These are phyloP conservation scores for Geotrichum fermentans DNA, from an alignment of 1,139 yeast species.

Conservation along the genomic window DNA sequence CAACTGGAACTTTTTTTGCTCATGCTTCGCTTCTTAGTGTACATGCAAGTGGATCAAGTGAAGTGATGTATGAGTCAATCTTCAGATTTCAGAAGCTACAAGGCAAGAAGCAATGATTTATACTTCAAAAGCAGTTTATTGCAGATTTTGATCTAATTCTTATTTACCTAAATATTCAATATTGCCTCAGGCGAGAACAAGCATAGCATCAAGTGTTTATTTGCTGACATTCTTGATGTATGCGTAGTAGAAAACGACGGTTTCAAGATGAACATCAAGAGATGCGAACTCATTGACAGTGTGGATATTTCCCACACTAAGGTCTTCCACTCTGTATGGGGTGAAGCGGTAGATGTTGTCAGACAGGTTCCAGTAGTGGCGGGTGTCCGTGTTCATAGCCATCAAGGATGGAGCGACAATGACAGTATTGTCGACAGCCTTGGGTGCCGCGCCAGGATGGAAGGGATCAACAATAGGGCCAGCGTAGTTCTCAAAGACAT, in stretches of 20 bases:
- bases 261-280: slow-evolving; percentile 51
- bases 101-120: too few species aligned
- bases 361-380: slow-evolving; percentile 71
- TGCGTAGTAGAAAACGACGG: slow-evolving; percentile 57
- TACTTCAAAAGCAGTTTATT: background rate
- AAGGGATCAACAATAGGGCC: slow-evolving; percentile 13
- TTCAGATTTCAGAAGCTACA: too few species aligned
- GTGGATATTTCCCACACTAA: slow-evolving; percentile 39
- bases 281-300: slow-evolving; percentile 56
- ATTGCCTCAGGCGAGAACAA: too few species aligned
- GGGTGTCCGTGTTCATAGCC: slow-evolving; percentile 84
- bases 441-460: background rate
- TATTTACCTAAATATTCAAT: too few species aligned
- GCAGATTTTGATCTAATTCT: background rate
- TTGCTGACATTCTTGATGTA: slow-evolving; percentile 34
- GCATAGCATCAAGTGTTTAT: background rate
- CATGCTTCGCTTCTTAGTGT: too few species aligned
- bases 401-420: slow-evolving; percentile 62
- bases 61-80: too few species aligned
- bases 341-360: slow-evolving; percentile 64
- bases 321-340: slow-evolving; percentile 36
- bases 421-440: slow-evolving; percentile 25
- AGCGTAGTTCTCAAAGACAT: slow-evolving; percentile 18
- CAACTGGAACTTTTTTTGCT: too few species aligned
- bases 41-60: too few species aligned